Evolutionary conservation across 345 rosid species (phyloP).

Genomic region (Salix exigua): DNA sequence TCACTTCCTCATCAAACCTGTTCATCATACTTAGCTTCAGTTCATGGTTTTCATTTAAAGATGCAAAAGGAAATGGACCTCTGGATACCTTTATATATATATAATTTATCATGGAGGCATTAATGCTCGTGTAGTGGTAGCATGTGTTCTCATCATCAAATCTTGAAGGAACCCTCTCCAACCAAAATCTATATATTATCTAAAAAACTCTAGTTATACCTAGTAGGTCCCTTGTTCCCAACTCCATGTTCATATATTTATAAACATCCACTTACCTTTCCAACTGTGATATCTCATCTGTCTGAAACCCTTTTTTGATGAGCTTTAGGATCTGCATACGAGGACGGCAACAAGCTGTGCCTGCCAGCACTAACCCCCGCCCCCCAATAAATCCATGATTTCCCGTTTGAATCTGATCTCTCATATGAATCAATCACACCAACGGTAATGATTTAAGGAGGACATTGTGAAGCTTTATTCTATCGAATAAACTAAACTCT

Average conservation of each 20-base stretch:
- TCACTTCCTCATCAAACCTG: background rate
- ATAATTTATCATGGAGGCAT: slow-evolving; percentile 18
- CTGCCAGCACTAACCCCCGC: background rate
- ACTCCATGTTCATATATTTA: slow-evolving; percentile 6
- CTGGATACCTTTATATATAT: slow-evolving; percentile 17
- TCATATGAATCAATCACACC: slow-evolving; percentile 5
- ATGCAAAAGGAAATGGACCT: slow-evolving; percentile 38
- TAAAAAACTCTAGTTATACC: slow-evolving; percentile 13
- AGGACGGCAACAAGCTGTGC: slow-evolving; percentile 21
- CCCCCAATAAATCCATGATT: background rate
- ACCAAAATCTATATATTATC: slow-evolving; percentile 24
- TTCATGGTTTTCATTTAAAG: slow-evolving; percentile 55
- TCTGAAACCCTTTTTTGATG: slow-evolving; percentile 11
- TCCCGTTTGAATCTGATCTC: background rate
- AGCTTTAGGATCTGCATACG: background rate
- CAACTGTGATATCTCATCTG: slow-evolving; percentile 38
- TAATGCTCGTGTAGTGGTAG: slow-evolving; percentile 32
- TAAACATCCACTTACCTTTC: slow-evolving; percentile 20
- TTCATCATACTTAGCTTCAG: slow-evolving; percentile 37
- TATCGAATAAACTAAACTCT: background rate
- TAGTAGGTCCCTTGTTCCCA: slow-evolving; percentile 26
- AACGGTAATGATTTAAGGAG: slow-evolving; percentile 16
- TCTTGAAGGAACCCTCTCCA: slow-evolving; percentile 11
- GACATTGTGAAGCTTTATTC: background rate
- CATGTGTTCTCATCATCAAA: slow-evolving; percentile 28